Evolutionary conservation across 805 yeast genomes (phyloP).

Genomic region (Candida schatavii): DNA sequence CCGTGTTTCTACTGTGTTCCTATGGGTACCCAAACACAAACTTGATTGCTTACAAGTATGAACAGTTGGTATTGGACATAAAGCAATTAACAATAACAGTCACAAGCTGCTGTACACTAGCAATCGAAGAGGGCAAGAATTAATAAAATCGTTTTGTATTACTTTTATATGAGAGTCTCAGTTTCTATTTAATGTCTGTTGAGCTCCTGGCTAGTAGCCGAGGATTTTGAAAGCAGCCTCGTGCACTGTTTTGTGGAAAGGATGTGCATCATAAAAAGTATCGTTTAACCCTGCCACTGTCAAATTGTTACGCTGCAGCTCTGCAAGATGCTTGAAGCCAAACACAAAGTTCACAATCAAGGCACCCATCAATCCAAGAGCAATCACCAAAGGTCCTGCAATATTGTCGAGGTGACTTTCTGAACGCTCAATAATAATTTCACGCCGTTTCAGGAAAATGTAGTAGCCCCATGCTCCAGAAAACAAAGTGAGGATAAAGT

Average conservation of each 20-base stretch:
- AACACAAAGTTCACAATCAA: conserved; percentile 69
- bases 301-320: conserved; percentile 11
- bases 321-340: conserved; percentile 40
- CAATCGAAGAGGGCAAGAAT: too few relatives aligned
- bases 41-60: too few relatives aligned
- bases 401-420: conserved; percentile 88
- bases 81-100: too few relatives aligned
- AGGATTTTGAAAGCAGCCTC: conserved; percentile 30
- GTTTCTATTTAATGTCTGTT: too few relatives aligned
- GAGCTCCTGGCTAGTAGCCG: conserved; percentile 6
- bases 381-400: conserved; percentile 81
- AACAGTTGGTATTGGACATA: too few relatives aligned
- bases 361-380: conserved; percentile 63
- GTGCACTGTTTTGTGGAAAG: conserved; percentile 33
- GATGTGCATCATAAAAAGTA: conserved; percentile 29
- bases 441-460: conserved; percentile 68
- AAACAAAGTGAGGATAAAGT: conserved; percentile 79
- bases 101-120: too few relatives aligned
- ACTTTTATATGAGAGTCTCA: too few relatives aligned
- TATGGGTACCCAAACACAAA: too few relatives aligned
- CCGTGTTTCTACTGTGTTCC: too few relatives aligned
- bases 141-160: too few relatives aligned
- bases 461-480: conserved; percentile 88
- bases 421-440: conserved; percentile 73
- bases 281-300: conserved; percentile 22